These are phyloP conservation scores for Aspergillus transmontanensis DNA, from an alignment of 2,329 filamentous ascomycete genomes.

Conservation along the genomic window DNA sequence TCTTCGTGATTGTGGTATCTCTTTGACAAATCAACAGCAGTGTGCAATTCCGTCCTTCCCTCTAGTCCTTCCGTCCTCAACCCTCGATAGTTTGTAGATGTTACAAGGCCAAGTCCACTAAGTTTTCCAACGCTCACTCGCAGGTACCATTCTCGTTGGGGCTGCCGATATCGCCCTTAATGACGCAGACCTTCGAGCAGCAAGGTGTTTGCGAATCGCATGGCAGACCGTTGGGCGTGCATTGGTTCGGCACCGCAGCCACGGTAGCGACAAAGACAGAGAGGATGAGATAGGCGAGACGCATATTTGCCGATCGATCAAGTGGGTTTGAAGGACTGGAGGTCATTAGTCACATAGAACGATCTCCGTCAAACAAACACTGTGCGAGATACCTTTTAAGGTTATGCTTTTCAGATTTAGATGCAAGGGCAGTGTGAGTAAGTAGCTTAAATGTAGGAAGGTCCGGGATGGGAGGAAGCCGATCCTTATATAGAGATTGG, in stretches of 20 bases:
- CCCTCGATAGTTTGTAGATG: not conserved
- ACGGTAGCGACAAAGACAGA: not conserved
- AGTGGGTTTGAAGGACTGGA: not conserved
- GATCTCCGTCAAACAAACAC: not conserved
- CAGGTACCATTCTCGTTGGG: slow-evolving; percentile 1
- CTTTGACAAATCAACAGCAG: not conserved
- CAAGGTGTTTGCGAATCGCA: not conserved
- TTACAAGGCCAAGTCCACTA: not conserved
- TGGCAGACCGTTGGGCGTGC: not conserved
- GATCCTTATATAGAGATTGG: not conserved
- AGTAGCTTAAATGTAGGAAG: not conserved
- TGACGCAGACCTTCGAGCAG: not conserved
- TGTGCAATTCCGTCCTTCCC: not conserved
- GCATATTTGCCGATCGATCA: not conserved
- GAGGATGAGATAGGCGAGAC: not conserved
- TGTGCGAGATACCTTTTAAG: not conserved
- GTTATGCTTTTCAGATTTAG: not conserved
- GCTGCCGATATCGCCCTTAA: not conserved
- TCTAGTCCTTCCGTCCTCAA: not conserved
- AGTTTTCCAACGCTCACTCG: not conserved
- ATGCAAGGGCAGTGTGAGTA: not conserved
- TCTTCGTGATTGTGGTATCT: not conserved
- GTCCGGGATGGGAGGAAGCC: not conserved
- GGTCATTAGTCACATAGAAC: not conserved
- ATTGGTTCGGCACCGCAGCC: not conserved